phyloP scores from a whole-genome alignment of 371 early-diverging fungal genomes.

The Syncephalastrum sp. region DNA sequence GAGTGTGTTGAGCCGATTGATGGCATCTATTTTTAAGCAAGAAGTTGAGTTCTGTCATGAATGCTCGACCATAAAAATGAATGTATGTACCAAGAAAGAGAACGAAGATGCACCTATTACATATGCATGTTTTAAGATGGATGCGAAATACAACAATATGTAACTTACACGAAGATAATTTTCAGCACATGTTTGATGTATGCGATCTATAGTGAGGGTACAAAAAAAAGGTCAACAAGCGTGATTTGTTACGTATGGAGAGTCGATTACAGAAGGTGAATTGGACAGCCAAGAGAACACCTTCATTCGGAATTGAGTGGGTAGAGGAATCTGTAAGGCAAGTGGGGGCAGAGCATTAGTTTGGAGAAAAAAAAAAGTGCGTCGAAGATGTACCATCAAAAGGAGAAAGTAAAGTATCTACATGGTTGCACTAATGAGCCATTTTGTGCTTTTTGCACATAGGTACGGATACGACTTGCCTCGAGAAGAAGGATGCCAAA shows the following conservation, averaged over 20 bases:
- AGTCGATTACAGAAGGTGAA: constrained; percentile 5
- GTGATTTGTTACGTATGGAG: neutral
- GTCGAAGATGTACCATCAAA: constrained; percentile 9
- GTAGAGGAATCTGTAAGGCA: constrained; percentile 4
- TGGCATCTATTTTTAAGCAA: constrained; percentile 6
- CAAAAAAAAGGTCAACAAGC: no score
- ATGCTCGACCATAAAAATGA: neutral
- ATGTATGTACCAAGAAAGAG: constrained; percentile 12
- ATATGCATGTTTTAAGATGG: neutral
- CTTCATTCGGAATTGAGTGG: constrained; percentile 8
- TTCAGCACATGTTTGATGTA: constrained; percentile 11
- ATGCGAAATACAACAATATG: neutral
- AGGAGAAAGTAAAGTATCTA: constrained; percentile 10
- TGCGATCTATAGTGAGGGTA: neutral
- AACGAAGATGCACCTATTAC: constrained; percentile 12
- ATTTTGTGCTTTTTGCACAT: no score
- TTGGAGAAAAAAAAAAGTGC: no score
- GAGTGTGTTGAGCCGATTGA: constrained; percentile 9
- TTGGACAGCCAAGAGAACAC: constrained; percentile 9
- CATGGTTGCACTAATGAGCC: neutral
- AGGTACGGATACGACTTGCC: neutral
- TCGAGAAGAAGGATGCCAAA: constrained; percentile 13
- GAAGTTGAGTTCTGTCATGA: neutral
- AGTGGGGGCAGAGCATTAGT: neutral
- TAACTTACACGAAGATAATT: constrained; percentile 17